Percentiles rank a stretch among this genome's conserved stretches.
Conservation (phyloP, 2,329 filamentous ascomycete genomes). For the Plectosphaerella cucumerina region DNA sequence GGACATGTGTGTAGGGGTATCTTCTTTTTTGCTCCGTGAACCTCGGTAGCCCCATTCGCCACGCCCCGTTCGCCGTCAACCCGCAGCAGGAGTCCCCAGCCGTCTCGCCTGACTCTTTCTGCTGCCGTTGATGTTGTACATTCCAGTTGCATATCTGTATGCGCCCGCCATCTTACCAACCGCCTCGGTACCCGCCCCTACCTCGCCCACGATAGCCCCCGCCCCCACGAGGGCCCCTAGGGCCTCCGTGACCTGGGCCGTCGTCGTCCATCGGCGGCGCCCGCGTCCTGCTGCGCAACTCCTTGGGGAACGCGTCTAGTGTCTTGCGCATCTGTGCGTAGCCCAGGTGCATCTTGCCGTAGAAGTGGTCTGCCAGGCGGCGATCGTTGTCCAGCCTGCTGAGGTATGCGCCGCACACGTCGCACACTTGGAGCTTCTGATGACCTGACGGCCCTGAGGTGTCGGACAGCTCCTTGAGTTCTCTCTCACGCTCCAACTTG, state of each 20-base stretch:
- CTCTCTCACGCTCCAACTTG: slow-evolving; percentile 79
- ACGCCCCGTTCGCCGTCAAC: no score
- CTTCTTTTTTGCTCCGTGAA: no score
- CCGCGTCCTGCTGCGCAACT: slow-evolving; percentile 69
- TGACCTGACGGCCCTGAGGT: slow-evolving; percentile 90
- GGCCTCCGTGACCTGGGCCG: slow-evolving; percentile 39
- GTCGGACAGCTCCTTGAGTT: slow-evolving; percentile 86
- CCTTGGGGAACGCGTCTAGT: slow-evolving; percentile 79
- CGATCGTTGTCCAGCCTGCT: slow-evolving; percentile 91
- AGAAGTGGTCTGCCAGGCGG: slow-evolving; percentile 92
- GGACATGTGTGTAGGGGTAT: no score
- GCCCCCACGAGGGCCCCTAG: slow-evolving; percentile 44
- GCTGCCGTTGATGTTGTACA: no score
- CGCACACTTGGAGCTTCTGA: slow-evolving; percentile 97
- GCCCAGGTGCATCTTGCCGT: slow-evolving; percentile 98
- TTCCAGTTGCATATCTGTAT: no score
- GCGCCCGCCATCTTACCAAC: slow-evolving; percentile 34
- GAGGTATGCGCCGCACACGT: slow-evolving; percentile 95
- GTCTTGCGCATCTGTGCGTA: slow-evolving; percentile 98
- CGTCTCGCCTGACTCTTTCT: no score
- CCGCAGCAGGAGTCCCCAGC: no score
- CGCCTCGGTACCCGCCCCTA: slow-evolving; percentile 45
- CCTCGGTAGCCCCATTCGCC: no score
- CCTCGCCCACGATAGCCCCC: slow-evolving; percentile 51
- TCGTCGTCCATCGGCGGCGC: slow-evolving; percentile 49